Evolutionary conservation across 306 rosid species (phyloP), one percentile per base, ranked within the genome.

Genomic region (Quercus rubra): DNA sequence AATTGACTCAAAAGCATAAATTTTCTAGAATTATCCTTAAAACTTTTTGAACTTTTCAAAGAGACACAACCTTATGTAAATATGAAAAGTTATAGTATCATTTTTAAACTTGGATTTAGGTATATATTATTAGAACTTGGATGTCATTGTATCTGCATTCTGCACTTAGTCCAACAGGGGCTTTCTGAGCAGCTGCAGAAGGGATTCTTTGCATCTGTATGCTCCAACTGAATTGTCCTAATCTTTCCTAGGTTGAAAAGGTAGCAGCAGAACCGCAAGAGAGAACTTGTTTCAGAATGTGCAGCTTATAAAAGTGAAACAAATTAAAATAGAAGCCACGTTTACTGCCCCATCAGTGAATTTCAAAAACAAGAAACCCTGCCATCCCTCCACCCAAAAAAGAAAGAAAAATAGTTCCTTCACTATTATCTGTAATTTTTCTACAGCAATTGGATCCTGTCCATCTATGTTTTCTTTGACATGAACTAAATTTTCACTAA

Each of bases 151-250:
- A 25, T 12, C 35, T 25, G 31, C 35, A 62, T 62, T 27, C 68
- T 13, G 19, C 7, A 62, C 68, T 11, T 23, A 62, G 68, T 62
- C 35, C 38, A 62, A 89, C 81, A 12, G 99, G 98, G 78, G 98
- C 98, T 78, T 95, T 92, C 81, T 98, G 83, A 64, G 99, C 98
- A 74, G 98, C 99, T 78, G 99, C 35, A 95, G 93, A 25, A 95
- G 98, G 77, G 98, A 92, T 82, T 91, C 99, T 92, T 95, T 58
- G 99, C 97, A 86, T 95, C 99, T 13, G 99, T 95, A 74, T 88
- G 93, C 89, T 95, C 99, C 91, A 95, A 76, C 80, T 92, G 98
- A 71, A 92, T 95, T 2, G 99, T 95, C 68, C 98, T 90, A 76
- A 95, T 95, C 87, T 95, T 95, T 20, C 99, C 99, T 1, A 95